Base-by-base conservation (phyloP, 1,284 basidiomycete species). In the Malassezia globosa region DNA sequence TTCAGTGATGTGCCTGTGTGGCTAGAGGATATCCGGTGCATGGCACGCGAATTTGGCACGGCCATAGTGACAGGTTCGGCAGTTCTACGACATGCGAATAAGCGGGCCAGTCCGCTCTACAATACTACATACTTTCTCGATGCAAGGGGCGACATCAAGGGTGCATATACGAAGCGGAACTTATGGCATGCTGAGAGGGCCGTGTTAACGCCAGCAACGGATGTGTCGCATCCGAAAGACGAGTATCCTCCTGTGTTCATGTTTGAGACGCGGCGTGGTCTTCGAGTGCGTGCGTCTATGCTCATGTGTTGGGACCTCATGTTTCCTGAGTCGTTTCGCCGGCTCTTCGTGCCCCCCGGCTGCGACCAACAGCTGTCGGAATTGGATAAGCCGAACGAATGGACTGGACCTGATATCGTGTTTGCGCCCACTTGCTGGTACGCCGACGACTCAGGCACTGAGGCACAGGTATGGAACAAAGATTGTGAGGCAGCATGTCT, bases 401-500 rank as follows among this genome's bases (percentile, higher is more conserved):
- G 51, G 16, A 37, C 44, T 2, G 66, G 66, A 4, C 67, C 67
- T 3, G 67, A 70, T 41, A 42, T 70, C 6, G 52, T 70, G 21
- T 66, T 70, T 29, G 62, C 60, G 14, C 67, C 67, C 3, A 70
- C 64, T 0, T 69, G 67, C 48, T 70, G 67, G 67, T 70, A 64
- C 43, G 61, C 64, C 7, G 58, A 60, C 6, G 67, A 70, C 39
- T 61, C 61, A 5, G 66, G 66, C 1, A 35, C 56, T 1, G 42
- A 49, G 24, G 66, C 64, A 1, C 49, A 69, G 2, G 42, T 56
- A 3, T 64, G 61, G 61, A 69, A 65, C 45, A 46, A 45, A 1
- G 23, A 46, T 3, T 56, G 61, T 4, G 67, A 70, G 39, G 60
- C 57, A 2, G 42, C 49, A 14, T 54, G 66, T 46, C 50, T 68